Conservation (phyloP, 202 grass and related monocot species). For the Elaeis oleifera region DNA sequence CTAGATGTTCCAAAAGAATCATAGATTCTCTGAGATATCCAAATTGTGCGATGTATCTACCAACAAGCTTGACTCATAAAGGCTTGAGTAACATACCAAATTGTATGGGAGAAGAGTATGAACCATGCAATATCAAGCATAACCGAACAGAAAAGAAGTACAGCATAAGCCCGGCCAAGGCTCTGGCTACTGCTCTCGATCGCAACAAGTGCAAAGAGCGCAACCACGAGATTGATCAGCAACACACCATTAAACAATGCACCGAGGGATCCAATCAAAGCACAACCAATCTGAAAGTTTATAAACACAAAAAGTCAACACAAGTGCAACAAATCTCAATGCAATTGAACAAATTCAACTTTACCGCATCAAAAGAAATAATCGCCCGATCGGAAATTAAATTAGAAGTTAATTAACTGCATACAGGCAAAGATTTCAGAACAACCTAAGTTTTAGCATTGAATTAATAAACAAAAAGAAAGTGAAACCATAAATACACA, state of each 20-base stretch:
- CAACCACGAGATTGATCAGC: slow-evolving; percentile 19
- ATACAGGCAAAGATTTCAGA: too few relatives aligned
- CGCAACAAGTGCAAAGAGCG: slow-evolving; percentile 14
- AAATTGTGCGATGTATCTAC: too few relatives aligned
- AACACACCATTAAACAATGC: slow-evolving; percentile 21
- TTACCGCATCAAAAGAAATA: too few relatives aligned
- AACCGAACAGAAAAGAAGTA: slow-evolving; percentile 12
- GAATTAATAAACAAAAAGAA: too few relatives aligned
- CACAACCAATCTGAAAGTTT: slow-evolving; percentile 18
- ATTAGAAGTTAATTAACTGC: too few relatives aligned
- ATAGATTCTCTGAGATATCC: too few relatives aligned
- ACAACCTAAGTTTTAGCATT: too few relatives aligned
- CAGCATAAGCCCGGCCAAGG: slow-evolving; percentile 10
- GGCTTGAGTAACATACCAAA: slow-evolving; percentile 6
- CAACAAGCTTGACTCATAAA: too few relatives aligned
- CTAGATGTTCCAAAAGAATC: too few relatives aligned
- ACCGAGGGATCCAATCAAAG: slow-evolving; percentile 19
- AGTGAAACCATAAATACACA: too few relatives aligned
- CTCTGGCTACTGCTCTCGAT: slow-evolving; percentile 19
- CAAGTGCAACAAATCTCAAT: not conserved
- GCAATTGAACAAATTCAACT: too few relatives aligned
- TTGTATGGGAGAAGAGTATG: slow-evolving; percentile 19
- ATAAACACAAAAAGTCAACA: not conserved
- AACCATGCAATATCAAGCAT: slow-evolving; percentile 19
- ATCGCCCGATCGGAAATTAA: too few relatives aligned